Evolutionary conservation across 2,329 filamentous ascomycete genomes (phyloP), one percentile per base, ranked within the genome.

Genomic region (Apiospora rasikravindrae): DNA sequence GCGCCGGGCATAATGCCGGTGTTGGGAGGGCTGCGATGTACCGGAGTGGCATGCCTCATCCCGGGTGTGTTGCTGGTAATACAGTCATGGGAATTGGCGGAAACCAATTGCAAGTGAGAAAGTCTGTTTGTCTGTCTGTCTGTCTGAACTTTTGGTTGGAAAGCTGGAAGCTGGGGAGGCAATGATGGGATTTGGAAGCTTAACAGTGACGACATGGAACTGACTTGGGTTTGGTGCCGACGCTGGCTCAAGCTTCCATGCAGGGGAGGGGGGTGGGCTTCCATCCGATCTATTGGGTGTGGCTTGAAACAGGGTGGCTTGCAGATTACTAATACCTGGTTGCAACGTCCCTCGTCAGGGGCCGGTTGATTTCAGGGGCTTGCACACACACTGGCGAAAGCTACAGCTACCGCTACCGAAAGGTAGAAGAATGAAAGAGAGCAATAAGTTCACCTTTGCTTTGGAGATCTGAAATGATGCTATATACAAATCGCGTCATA

Each of bases 21-120:
- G 33, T 64, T 64, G 57, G 57, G 77, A 77, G 64, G 49, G 73
- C 75, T 53, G 73, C 74, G 68, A 75, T 74, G 75, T 70, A 73
- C 73, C 84, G 86, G 82, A 85, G 81, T 86, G 86, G 87, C 90
- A 92, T 92, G 83, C 89, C 89, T 90, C 89, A 91, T 90, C 83
- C 83, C 85, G 84, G 82, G 77, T n/a, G 70, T 26, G 33, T 64
- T 64, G 57, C 57, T 64, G 22, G 22, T 40, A 2, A 33, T 40
- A 24, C 29, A 64, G 57, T 64, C 57, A 64, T 64, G 57, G 57
- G 57, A 40, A 61, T 19, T 57, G 53, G 53, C 53, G 29, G 57
- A 64, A 64, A 40, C 10, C 57, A 40, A 40, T 24, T 13, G 57
- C 10, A 64, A 22, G 16, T 19, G 33, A 64, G 22, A 61, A 37